Evolutionary conservation across 2,329 filamentous ascomycete genomes (phyloP), one percentile per base, ranked within the genome.

Genomic region (Graphilbum fragrans): DNA sequence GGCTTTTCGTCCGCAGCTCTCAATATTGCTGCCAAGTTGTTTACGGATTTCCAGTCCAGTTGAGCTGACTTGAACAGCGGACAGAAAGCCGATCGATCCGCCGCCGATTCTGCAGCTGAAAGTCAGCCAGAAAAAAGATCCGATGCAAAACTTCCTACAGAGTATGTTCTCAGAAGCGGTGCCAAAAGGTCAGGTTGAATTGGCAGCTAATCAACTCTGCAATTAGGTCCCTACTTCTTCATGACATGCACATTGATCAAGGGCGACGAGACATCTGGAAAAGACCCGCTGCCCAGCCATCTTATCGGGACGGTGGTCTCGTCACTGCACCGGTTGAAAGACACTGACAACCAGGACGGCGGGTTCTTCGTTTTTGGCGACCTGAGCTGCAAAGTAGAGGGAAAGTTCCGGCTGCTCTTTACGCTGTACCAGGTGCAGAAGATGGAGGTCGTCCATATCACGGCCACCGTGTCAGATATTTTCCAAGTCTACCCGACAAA

Each of bases 281-380:
- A 62, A 16, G 58, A 64, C 16, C 53, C 55, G 11, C 59, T 60
- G 23, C 59, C 61, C 33, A 74, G 72, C 45, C 70, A 74, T 35
- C 62, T 87, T 45, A 71, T 79, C 31, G 86, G 86, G 9, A 83
- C 81, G 5, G 66, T 83, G 34, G 80, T 84, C 5, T 93, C 86
- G 2, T 93, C 86, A 9, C 67, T 92, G 38, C 84, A 93, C 58
- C 74, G 84, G 41, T 64, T 93, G 41, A 90, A 92, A 58, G 84
- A 93, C 55, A 70, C 76, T 3, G 71, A 81, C 52, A 87, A 87
- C 54, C 67, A 66, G 64, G 85, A 92, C 58, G 82, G 82, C 11
- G 86, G 80, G 1, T 93, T 87, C 62, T 94, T 94, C 54, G 80
- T 94, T n/a, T 94, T 93, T 59, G 83, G 83, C 5, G 86, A 94